Conservation (phyloP, 805 yeast genomes). For the Yarrowia bubula region DNA sequence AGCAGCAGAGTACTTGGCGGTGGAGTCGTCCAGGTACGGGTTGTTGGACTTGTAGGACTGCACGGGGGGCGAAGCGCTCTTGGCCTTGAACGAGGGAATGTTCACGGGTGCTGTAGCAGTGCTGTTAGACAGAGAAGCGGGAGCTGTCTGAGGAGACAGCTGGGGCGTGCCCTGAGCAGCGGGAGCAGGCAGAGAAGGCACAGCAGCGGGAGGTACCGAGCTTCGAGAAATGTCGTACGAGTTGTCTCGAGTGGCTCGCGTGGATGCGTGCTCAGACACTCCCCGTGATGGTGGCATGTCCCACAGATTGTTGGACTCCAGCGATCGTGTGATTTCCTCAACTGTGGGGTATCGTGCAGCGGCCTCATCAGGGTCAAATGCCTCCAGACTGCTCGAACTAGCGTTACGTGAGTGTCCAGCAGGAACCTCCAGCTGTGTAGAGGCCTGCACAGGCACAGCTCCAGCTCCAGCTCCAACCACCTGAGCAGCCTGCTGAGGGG, state of each 20-base stretch:
- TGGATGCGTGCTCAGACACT: neutral
- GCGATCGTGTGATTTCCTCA: slow-evolving; percentile 37
- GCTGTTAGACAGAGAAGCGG: neutral
- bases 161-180: neutral
- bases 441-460: slow-evolving; percentile 3
- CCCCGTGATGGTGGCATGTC: slow-evolving; percentile 26
- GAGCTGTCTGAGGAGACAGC: neutral
- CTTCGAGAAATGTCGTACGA: slow-evolving; percentile 18
- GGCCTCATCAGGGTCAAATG: slow-evolving; percentile 31
- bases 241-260: slow-evolving; percentile 14
- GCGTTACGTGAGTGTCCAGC: neutral
- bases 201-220: neutral
- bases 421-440: slow-evolving; percentile 4
- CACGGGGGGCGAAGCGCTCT: slow-evolving; percentile 27
- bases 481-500: neutral
- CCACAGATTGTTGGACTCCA: slow-evolving; percentile 29
- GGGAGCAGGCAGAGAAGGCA: slow-evolving; percentile 8
- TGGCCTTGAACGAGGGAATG: slow-evolving; percentile 19
- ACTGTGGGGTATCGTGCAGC: slow-evolving; percentile 38
- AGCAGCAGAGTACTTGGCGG: slow-evolving; percentile 8
- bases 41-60: slow-evolving; percentile 27
- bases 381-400: slow-evolving; percentile 19
- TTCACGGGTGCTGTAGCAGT: neutral
- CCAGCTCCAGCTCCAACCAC: neutral
- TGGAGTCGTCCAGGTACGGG: slow-evolving; percentile 15